Conservation (phyloP, 352 stramenopile species). For the Phytopythium chamaehyphon region DNA sequence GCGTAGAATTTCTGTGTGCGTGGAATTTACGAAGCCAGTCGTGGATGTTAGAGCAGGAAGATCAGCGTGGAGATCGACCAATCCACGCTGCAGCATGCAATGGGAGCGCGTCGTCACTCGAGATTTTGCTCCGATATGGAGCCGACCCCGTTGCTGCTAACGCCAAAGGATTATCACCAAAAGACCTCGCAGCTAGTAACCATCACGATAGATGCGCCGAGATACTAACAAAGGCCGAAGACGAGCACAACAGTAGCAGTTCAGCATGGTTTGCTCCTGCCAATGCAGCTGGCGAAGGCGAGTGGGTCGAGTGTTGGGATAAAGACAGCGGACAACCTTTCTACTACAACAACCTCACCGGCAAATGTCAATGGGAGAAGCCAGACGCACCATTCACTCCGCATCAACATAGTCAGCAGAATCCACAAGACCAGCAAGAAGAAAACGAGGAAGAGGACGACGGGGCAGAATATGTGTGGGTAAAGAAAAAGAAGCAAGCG, state of each 20-base stretch:
- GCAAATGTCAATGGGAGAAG: conserved; percentile 62
- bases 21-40: conserved; percentile 63
- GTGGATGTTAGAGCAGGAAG: conserved; percentile 70
- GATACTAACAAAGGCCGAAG: conserved; percentile 35
- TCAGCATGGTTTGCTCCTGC: conserved; percentile 51
- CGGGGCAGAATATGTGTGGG: conserved; percentile 63
- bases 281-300: conserved; percentile 24
- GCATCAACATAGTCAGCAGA: conserved; percentile 16
- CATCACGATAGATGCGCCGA: conserved; percentile 44
- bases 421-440: conserved; percentile 19
- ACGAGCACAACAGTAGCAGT: conserved; percentile 26
- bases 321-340: conserved; percentile 48
- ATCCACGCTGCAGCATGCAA: conserved; percentile 67
- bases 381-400: conserved; percentile 28
- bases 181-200: conserved; percentile 41
- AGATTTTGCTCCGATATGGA: conserved; percentile 46
- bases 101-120: conserved; percentile 34
- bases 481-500: conserved; percentile 71
- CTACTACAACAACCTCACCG: conserved; percentile 73
- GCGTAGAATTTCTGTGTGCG: conserved; percentile 54
- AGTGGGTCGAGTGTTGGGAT: conserved; percentile 68
- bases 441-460: conserved; percentile 26
- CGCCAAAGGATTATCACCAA: conserved; percentile 41
- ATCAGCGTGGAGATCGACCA: conserved; percentile 48
- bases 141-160: conserved; percentile 44